Conservation (phyloP, 139 green algal species). For the Gonium pectorale region DNA sequence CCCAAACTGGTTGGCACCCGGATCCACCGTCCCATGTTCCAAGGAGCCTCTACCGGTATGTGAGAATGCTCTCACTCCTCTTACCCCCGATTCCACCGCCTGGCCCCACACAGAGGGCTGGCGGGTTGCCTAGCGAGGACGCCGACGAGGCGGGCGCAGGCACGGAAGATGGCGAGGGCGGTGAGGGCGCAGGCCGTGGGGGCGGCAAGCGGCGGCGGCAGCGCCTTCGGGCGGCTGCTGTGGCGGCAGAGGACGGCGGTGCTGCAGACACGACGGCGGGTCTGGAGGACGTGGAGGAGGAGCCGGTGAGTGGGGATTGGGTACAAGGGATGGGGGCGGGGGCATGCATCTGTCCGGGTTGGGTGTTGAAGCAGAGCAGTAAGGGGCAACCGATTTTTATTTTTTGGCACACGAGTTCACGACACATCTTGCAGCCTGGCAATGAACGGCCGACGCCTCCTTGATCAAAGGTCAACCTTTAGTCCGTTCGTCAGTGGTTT, state of each 20-base stretch:
- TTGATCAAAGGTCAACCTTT: no score
- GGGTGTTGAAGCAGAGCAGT: no score
- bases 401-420: no score
- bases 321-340: no score
- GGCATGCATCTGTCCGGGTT: no score
- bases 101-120: background rate
- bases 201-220: slow-evolving; percentile 13
- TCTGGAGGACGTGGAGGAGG: slow-evolving; percentile 20
- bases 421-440: no score
- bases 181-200: background rate
- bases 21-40: no score
- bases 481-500: no score
- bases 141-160: background rate
- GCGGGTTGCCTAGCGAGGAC: background rate
- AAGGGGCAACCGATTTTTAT: no score
- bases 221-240: slow-evolving; percentile 20
- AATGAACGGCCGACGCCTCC: no score
- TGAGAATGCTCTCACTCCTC: background rate
- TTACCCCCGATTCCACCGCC: background rate
- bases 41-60: background rate
- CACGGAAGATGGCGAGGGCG: background rate
- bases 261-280: background rate
- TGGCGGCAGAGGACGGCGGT: background rate
- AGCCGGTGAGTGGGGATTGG: slow-evolving; percentile 3
- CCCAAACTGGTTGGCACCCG: no score